Percentiles rank a stretch among this genome's conserved stretches.
Conservation (phyloP, 2,329 filamentous ascomycete species). For the Venturia aucupariae region DNA sequence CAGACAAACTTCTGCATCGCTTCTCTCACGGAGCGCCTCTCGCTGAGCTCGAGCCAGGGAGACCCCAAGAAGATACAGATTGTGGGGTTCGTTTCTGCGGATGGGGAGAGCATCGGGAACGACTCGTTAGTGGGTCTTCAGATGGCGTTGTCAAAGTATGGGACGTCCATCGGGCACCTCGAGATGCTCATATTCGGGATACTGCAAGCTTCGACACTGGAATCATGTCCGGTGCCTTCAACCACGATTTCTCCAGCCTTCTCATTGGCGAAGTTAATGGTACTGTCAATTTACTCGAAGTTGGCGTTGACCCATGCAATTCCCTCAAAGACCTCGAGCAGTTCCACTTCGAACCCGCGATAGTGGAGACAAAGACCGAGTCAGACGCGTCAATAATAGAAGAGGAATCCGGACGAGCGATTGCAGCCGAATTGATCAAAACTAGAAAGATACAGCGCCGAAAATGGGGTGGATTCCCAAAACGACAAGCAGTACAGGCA, state of each 20-base stretch:
- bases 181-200: conserved; percentile 45
- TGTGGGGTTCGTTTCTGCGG: conserved; percentile 49
- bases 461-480: conserved; percentile 34
- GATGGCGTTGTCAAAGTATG: conserved; percentile 52
- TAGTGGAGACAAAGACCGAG: neutral
- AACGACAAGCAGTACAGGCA: conserved; percentile 38
- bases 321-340: conserved; percentile 23
- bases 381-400: neutral
- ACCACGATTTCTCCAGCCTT: conserved; percentile 44
- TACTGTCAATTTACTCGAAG: conserved; percentile 42
- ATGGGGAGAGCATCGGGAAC: conserved; percentile 44
- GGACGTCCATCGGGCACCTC: conserved; percentile 44
- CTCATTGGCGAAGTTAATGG: conserved; percentile 50
- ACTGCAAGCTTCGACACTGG: conserved; percentile 40
- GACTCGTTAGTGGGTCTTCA: conserved; percentile 51
- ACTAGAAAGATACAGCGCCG: conserved; percentile 26
- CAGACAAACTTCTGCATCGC: conserved; percentile 36
- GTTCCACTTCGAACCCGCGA: conserved; percentile 24
- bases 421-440: conserved; percentile 23
- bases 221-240: conserved; percentile 50
- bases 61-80: conserved; percentile 42
- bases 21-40: conserved; percentile 44
- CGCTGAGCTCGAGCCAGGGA: conserved; percentile 36
- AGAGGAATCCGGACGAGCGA: conserved; percentile 22
- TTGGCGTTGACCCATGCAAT: conserved; percentile 27